Conservation (phyloP, 345 rosid genomes). For the Gossypium anomalum region DNA sequence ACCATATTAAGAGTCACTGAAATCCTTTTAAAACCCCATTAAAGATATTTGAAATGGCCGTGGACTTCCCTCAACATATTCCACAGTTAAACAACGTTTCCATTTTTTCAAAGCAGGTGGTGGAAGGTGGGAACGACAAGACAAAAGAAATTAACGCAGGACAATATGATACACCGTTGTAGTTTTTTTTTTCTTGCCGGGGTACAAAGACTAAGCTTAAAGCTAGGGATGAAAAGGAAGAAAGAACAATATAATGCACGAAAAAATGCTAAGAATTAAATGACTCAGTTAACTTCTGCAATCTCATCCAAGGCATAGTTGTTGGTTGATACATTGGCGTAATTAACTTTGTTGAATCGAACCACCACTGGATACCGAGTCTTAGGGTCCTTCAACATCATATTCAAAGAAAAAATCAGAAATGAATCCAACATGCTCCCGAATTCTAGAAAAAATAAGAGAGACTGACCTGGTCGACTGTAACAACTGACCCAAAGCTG, state of each 20-base stretch:
- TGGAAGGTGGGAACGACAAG: background rate
- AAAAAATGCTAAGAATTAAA: conserved; percentile 3
- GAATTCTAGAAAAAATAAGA: background rate
- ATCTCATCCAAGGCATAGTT: conserved; percentile 92
- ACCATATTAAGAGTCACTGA: too few relatives aligned
- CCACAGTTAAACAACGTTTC: too few relatives aligned
- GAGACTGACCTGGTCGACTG: conserved; percentile 68
- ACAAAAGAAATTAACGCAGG: conserved; percentile 4
- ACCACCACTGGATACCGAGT: conserved; percentile 88
- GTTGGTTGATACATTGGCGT: conserved; percentile 90
- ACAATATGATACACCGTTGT: conserved; percentile 27
- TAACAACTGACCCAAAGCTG: conserved; percentile 71
- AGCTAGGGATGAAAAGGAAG: conserved; percentile 15
- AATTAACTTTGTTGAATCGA: conserved; percentile 81
- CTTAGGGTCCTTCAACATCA: conserved; percentile 61
- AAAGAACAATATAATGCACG: conserved; percentile 5
- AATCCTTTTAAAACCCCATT: too few relatives aligned
- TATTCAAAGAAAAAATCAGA: too few relatives aligned
- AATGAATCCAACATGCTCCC: too few relatives aligned
- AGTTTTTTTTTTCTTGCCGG: background rate
- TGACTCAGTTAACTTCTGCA: conserved; percentile 54
- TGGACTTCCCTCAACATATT: too few relatives aligned
- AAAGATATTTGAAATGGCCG: too few relatives aligned
- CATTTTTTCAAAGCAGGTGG: too few relatives aligned
- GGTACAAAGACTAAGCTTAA: conserved; percentile 23